Evolutionary conservation across 75 land plant species (phyloP), one percentile per base, ranked within the genome.

Genomic region (Selaginella moellendorffii): DNA sequence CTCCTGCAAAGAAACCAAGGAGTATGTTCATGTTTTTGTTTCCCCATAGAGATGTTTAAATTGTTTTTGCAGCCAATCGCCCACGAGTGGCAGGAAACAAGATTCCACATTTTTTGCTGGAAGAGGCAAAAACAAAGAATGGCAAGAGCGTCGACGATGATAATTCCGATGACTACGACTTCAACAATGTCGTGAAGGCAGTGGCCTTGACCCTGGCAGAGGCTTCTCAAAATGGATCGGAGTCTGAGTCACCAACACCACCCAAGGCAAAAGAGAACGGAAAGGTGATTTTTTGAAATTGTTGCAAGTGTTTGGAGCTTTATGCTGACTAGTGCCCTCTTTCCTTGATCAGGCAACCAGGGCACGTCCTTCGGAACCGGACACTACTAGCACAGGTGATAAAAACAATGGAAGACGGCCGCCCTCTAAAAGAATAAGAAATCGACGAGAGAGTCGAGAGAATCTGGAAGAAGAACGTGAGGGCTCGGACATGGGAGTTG

Each of bases 401-500:
- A n/a, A n/a, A n/a, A n/a, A n/a, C n/a, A n/a, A n/a, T n/a, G n/a
- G n/a, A n/a, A n/a, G n/a, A n/a, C n/a, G n/a, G n/a, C n/a, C n/a
- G n/a, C n/a, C n/a, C n/a, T n/a, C n/a, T n/a, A n/a, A n/a, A n/a
- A n/a, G n/a, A n/a, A n/a, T n/a, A n/a, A n/a, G n/a, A n/a, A n/a
- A n/a, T n/a, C n/a, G n/a, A n/a, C n/a, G n/a, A n/a, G n/a, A n/a
- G n/a, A n/a, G n/a, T n/a, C n/a, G n/a, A n/a, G n/a, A n/a, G n/a
- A n/a, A n/a, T n/a, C n/a, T n/a, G n/a, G n/a, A n/a, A 46, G 51
- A 18, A 46, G 10, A 46, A 46, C 10, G 10, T 46, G 51, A 10
- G 51, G 10, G 51, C 51, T 10, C 29, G 14, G 72, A 65, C 52
- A 53, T 61, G 30, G 72, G 52, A 19, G 31, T 67, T 22, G 56